Evolutionary conservation across 805 yeast genomes (phyloP), one percentile per base, ranked within the genome.

Genomic region (Metschnikowia rubicola): DNA sequence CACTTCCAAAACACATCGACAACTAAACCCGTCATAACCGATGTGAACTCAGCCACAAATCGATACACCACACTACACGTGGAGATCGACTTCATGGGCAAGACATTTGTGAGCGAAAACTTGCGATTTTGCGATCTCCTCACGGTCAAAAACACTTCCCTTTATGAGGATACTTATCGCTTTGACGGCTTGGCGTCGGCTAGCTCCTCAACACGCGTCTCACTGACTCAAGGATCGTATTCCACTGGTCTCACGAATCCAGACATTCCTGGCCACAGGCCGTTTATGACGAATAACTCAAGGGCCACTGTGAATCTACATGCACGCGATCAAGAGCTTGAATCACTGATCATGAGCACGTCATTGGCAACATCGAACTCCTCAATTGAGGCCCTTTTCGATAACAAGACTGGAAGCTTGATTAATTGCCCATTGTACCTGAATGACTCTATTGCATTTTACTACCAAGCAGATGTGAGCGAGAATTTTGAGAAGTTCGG

Each of bases 1-100:
- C 42, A 52, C 40, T 37, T 17, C 10, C 26, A 37, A 12, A 47
- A 50, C 32, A 17, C 19, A 10, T 26, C 43, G 11, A 17, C 49
- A 9, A 44, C 46, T 1, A 41, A 44, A 8, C 57, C 57, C 12
- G 44, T 63, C 4, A 70, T 78, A 9, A 53, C 64, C 11, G 83
- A 78, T 50, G 75, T 77, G 30, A 70, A 79, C 53, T 10, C 52
- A 2, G 60, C 70, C 3, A 72, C 81, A 1, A 77, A 78, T 58
- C 68, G 62, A 51, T 78, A 61, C 56, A 76, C 83, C 9, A 75
- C 81, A 2, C 58, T 79, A 37, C 79, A 75, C 44, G 74, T 75
- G 10, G 64, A 66, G 33, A 60, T 77, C 8, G 66, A 65, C 39
- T 77, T 72, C 54, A 65, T 68, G 60, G 80, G 78, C 13, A 70